Evolutionary conservation across 2,329 filamentous ascomycete species (phyloP).

Genomic region (Paecilomyces sp.): DNA sequence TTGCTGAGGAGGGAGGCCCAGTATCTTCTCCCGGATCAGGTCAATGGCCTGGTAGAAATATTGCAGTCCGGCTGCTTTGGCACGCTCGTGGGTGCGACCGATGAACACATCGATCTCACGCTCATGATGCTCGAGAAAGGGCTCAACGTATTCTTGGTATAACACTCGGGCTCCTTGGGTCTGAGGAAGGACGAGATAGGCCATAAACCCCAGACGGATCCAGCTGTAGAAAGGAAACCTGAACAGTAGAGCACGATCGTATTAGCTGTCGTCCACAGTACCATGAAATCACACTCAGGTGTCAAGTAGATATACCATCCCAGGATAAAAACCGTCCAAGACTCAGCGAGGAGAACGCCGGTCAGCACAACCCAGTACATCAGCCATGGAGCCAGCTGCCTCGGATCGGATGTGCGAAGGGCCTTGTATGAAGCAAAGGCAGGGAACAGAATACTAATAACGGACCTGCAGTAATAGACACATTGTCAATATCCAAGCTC

Average conservation of each 20-base stretch:
- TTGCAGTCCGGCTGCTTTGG: conserved; percentile 67
- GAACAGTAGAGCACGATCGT: background rate
- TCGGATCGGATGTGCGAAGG: conserved; percentile 82
- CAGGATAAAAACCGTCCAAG: conserved; percentile 80
- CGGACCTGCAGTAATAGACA: conserved; percentile 51
- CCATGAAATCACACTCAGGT: background rate
- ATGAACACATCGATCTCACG: conserved; percentile 85
- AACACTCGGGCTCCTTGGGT: conserved; percentile 86
- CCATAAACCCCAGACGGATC: conserved; percentile 76
- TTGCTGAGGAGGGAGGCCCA: conserved; percentile 64
- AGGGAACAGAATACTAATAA: conserved; percentile 86
- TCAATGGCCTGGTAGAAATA: conserved; percentile 68
- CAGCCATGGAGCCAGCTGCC: conserved; percentile 89
- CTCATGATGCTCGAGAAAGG: conserved; percentile 83
- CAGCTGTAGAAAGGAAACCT: conserved; percentile 92
- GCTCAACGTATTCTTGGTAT: conserved; percentile 79
- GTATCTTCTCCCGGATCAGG: conserved; percentile 63
- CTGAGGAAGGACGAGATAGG: conserved; percentile 94
- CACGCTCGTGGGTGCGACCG: conserved; percentile 67
- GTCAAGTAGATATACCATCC: conserved; percentile 51
- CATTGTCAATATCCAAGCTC: conserved; percentile 11
- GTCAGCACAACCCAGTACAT: conserved; percentile 98
- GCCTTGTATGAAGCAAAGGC: conserved; percentile 98
- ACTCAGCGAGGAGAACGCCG: conserved; percentile 73
- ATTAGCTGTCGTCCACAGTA: conserved; percentile 1